A percentile compares a stretch with the other conserved stretches of the same genome.
These are phyloP conservation scores for Arachnomyces sp. DNA, from an alignment of 2,329 filamentous ascomycete species.

Conservation along the genomic window DNA sequence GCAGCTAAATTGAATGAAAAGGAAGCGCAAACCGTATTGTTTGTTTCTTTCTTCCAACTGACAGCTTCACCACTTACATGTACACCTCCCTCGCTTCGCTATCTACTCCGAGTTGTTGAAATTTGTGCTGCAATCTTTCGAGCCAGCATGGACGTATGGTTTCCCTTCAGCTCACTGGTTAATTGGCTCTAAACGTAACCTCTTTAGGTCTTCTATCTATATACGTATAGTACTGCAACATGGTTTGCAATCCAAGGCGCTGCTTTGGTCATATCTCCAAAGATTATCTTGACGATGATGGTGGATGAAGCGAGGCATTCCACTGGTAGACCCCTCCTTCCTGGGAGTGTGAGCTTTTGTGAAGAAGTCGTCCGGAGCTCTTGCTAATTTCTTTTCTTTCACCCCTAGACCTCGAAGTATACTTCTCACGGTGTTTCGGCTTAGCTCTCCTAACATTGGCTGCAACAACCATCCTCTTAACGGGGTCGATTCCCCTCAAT, in stretches of 20 bases:
- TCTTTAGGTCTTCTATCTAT: slow-evolving; percentile 35
- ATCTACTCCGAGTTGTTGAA: too few species aligned
- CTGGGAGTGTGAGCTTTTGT: neutral
- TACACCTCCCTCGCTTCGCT: too few species aligned
- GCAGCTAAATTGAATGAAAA: too few species aligned
- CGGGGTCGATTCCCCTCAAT: slow-evolving; percentile 60
- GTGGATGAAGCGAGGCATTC: slow-evolving; percentile 49
- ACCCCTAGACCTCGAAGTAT: slow-evolving; percentile 53
- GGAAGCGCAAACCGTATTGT: too few species aligned
- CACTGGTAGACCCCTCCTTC: slow-evolving; percentile 37
- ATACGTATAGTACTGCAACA: slow-evolving; percentile 36
- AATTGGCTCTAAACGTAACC: neutral
- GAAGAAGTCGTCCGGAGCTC: slow-evolving; percentile 1
- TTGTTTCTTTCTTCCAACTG: too few species aligned
- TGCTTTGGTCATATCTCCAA: slow-evolving; percentile 52
- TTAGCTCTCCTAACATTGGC: slow-evolving; percentile 59
- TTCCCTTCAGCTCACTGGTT: too few species aligned
- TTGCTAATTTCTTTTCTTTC: slow-evolving; percentile 9
- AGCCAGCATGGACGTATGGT: too few species aligned
- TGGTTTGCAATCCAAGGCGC: slow-evolving; percentile 40
- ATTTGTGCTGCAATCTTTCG: too few species aligned
- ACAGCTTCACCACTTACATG: too few species aligned
- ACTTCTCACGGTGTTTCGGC: slow-evolving; percentile 65
- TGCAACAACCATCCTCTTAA: slow-evolving; percentile 57
- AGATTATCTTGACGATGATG: slow-evolving; percentile 52